Evolutionary conservation across 2,329 filamentous ascomycete species (phyloP).

Genomic region (Thielaviopsis ethacetica): DNA sequence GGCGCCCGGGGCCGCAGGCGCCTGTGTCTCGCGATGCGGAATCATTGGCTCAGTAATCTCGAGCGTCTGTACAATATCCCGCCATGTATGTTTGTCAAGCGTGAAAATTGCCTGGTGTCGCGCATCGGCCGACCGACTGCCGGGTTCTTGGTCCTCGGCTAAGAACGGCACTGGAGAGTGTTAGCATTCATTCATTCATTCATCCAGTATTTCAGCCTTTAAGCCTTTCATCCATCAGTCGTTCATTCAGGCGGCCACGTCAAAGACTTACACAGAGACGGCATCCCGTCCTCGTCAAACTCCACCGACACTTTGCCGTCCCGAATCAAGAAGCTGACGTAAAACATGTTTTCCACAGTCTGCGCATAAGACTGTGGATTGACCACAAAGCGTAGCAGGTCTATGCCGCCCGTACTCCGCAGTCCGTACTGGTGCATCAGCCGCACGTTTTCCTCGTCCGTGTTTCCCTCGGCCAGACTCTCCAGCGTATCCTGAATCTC

Average conservation of each 20-base stretch:
- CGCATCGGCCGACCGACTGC: slow-evolving; percentile 29
- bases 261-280: slow-evolving; percentile 55
- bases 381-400: slow-evolving; percentile 72
- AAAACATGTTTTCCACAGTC: slow-evolving; percentile 93
- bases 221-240: not conserved
- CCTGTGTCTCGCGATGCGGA: slow-evolving; percentile 53
- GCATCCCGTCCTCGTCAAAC: slow-evolving; percentile 55
- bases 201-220: too few species aligned
- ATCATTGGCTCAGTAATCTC: slow-evolving; percentile 70
- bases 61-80: slow-evolving; percentile 58
- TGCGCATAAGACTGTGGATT: slow-evolving; percentile 86
- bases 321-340: slow-evolving; percentile 82
- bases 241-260: too few species aligned
- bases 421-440: slow-evolving; percentile 52
- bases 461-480: slow-evolving; percentile 25
- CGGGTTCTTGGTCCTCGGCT: slow-evolving; percentile 29
- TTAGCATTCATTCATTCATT: not conserved
- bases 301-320: slow-evolving; percentile 67
- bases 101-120: slow-evolving; percentile 79
- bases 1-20: slow-evolving; percentile 32
- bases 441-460: slow-evolving; percentile 27
- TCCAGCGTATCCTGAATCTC: slow-evolving; percentile 30
- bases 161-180: slow-evolving; percentile 21
- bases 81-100: slow-evolving; percentile 74
- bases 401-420: slow-evolving; percentile 51